Base-by-base conservation (phyloP, 1,284 basidiomycete species). In the Caloboletus inedulis region DNA sequence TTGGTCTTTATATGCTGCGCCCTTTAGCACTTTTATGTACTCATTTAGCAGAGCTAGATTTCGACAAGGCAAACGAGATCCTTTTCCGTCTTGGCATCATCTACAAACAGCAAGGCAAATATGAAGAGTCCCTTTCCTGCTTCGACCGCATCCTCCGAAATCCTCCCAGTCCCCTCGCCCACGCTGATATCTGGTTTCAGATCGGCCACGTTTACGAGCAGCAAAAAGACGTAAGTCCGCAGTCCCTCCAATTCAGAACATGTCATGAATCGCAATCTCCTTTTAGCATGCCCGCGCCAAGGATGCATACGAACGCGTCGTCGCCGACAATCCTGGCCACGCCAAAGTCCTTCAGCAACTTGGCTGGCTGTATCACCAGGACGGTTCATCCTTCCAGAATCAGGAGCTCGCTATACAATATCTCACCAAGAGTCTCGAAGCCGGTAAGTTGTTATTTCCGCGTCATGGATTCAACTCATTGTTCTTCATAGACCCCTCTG, bases 141-240 rank as follows among this genome's bases (percentile, higher is more conserved):
- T 99, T 99, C 76, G 91, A 95, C 64, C 92, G 91, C 65, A 99
- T 99, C 55, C 84, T 99, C 54, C 87, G 89, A 62, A 96, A 94
- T 64, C 96, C 97, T 4, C 96, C 97, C 14, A 88, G 85, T 59
- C 96, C 97, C 0, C 84, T 99, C 33, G 96, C 96, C 14, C 91
- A 96, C 65, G 93, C 94, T 60, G 95, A 99, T 65, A 98, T 99
- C 58, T 98, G 94, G 93, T 99, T 99, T 82, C 97, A 99, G 74
- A 98, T 99, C 57, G 96, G 97, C 2, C 97, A 99, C 68, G 96
- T 99, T 18, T 94, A 94, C 65, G 97, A 99, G 72, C 93, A 96
- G 67, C 91, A 95, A 71, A 90, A 94, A 70, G 93, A 97, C 69
- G 91, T 94, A 66, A 74, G 87, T 56, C 37, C 21, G 43, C 33